Percentiles rank a stretch among this genome's conserved stretches.
phyloP scores from a whole-genome alignment of 1,139 yeast genomes.

The Kodamaea sp. region DNA sequence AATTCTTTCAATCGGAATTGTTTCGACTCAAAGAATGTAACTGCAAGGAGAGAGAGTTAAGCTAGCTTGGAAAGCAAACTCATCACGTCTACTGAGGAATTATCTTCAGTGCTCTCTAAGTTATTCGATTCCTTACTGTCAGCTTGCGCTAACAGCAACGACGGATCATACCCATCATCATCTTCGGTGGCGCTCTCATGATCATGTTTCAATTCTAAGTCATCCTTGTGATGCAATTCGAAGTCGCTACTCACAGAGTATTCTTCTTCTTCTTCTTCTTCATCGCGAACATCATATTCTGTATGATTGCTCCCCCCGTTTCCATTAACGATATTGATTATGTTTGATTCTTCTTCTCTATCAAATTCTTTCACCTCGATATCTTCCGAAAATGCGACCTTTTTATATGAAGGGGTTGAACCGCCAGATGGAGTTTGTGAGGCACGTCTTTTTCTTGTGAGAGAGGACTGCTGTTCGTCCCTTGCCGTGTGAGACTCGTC shows the following conservation, averaged over 20 bases:
- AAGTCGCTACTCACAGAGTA: slow-evolving; percentile 14
- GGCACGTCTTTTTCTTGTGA: slow-evolving; percentile 15
- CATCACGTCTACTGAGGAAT: slow-evolving; percentile 27
- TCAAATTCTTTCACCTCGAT: slow-evolving; percentile 48
- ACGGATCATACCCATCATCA: slow-evolving; percentile 25
- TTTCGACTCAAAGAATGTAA: too few relatives aligned
- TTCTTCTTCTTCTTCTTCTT: slow-evolving; percentile 12
- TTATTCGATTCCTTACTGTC: slow-evolving; percentile 6
- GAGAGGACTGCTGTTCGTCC: slow-evolving; percentile 2
- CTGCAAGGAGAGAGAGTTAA: too few relatives aligned
- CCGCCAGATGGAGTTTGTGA: slow-evolving; percentile 27
- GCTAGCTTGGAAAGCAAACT: slow-evolving; percentile 38
- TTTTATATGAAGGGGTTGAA: slow-evolving; percentile 33
- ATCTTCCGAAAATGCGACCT: slow-evolving; percentile 49
- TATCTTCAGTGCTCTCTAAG: slow-evolving; percentile 3
- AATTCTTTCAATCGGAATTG: too few relatives aligned
- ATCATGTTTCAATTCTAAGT: slow-evolving; percentile 31
- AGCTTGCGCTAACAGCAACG: slow-evolving; percentile 3
- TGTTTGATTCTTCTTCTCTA: slow-evolving; percentile 34
- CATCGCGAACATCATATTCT: too few relatives aligned
- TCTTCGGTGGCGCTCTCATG: slow-evolving; percentile 14
- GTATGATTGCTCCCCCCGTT: slow-evolving; percentile 13
- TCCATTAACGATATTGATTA: slow-evolving; percentile 19
- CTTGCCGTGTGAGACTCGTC: background rate
- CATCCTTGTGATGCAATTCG: slow-evolving; percentile 32